Evolutionary conservation across 2,329 filamentous ascomycete genomes (phyloP).

Genomic region (Xylariales sp.): DNA sequence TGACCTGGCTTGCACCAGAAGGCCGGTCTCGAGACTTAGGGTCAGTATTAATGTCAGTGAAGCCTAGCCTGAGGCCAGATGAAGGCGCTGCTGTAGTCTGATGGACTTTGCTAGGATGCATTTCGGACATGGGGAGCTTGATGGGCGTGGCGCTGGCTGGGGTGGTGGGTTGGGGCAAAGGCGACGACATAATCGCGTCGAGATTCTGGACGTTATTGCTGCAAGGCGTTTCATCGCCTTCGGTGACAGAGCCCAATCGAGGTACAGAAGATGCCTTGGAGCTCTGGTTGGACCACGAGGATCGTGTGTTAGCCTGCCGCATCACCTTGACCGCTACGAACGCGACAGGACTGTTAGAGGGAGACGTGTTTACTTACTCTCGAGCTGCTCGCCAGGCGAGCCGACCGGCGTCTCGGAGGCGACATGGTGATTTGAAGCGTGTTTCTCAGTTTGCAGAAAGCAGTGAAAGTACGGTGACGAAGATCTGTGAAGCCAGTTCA

Average conservation of each 20-base stretch:
- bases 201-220: conserved; percentile 21
- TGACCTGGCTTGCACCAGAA: conserved; percentile 46
- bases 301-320: conserved; percentile 1
- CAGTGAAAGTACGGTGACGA: no score
- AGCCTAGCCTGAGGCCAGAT: conserved; percentile 77
- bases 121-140: conserved; percentile 72
- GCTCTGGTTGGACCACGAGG: conserved; percentile 10
- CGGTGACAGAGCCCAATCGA: conserved; percentile 35
- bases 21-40: conserved; percentile 37
- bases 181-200: conserved; percentile 29
- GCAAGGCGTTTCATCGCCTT: conserved; percentile 34
- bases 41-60: conserved; percentile 66
- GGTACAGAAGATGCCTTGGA: conserved; percentile 10
- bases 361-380: conserved; percentile 28
- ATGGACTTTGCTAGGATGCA: conserved; percentile 86
- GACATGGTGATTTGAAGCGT: no score
- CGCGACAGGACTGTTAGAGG: not conserved
- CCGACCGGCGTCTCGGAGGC: conserved; percentile 38
- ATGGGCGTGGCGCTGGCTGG: conserved; percentile 62
- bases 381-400: conserved; percentile 35
- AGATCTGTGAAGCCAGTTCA: no score
- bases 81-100: conserved; percentile 72
- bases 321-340: not conserved
- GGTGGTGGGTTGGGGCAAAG: conserved; percentile 38
- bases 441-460: no score